These are phyloP conservation scores for Salpingoeca rosetta DNA, from an alignment of 78 protist species.

Conservation along the genomic window DNA sequence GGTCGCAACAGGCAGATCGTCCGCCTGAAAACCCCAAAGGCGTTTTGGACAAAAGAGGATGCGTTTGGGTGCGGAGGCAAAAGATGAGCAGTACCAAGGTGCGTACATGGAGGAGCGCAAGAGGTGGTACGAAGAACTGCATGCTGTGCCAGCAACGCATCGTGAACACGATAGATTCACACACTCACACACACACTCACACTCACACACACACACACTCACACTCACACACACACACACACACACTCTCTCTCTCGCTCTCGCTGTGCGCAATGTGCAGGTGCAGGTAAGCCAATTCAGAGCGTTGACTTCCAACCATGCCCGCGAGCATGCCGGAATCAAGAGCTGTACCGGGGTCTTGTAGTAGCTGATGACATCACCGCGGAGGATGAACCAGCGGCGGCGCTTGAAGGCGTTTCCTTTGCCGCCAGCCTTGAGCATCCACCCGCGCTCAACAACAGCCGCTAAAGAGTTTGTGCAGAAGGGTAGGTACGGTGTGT, in stretches of 20 bases:
- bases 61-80: no score
- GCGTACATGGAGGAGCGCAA: neutral
- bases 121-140: neutral
- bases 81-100: no score
- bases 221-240: neutral
- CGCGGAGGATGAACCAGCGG: neutral
- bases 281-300: no score
- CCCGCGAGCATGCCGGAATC: no score
- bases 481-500: no score
- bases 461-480: no score
- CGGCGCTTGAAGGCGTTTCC: neutral
- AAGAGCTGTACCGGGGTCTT: neutral
- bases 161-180: neutral
- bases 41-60: no score
- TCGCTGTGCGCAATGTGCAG: no score
- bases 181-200: neutral
- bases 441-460: neutral
- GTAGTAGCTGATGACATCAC: neutral
- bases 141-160: neutral
- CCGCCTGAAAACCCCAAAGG: no score
- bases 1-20: neutral
- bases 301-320: no score
- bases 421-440: neutral
- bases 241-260: no score
- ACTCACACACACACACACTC: neutral